A percentile compares a stretch with the other conserved stretches of the same genome.
Evolutionary conservation across 371 early-diverging fungal genomes (phyloP).

Genomic region (Rhizomucor miehei): DNA sequence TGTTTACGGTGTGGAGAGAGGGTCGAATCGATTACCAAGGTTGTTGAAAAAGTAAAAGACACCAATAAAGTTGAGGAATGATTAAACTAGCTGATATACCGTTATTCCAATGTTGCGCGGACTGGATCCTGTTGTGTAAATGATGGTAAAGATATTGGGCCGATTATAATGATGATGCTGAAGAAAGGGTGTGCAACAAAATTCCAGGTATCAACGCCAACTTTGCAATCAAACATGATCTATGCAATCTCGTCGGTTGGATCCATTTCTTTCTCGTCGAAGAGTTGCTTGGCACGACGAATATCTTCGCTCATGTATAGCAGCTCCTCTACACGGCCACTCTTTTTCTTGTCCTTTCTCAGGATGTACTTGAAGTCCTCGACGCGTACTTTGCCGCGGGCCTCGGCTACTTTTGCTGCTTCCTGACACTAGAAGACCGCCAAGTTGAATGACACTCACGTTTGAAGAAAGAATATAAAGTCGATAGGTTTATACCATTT

Average conservation of each 20-base stretch:
- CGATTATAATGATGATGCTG: too few species aligned
- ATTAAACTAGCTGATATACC: slow-evolving; percentile 2
- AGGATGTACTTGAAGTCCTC: slow-evolving; percentile 93
- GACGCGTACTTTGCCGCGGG: slow-evolving; percentile 78
- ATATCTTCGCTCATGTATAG: slow-evolving; percentile 95
- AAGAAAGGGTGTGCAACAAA: too few species aligned
- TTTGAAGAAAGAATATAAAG: too few species aligned
- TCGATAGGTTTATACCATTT: too few species aligned
- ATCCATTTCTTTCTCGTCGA: slow-evolving; percentile 61
- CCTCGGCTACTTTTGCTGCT: slow-evolving; percentile 64
- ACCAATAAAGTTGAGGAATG: not conserved
- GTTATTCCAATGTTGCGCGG: too few species aligned
- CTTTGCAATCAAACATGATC: too few species aligned
- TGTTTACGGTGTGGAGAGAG: slow-evolving; percentile 78
- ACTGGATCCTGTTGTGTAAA: too few species aligned
- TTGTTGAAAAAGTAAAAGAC: slow-evolving; percentile 35
- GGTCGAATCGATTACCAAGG: slow-evolving; percentile 51
- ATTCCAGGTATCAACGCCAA: too few species aligned
- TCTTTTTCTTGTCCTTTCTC: slow-evolving; percentile 93
- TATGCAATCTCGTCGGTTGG: slow-evolving; percentile 18
- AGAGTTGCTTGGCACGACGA: slow-evolving; percentile 76
- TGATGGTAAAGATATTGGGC: too few species aligned
- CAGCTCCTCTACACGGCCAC: slow-evolving; percentile 95
- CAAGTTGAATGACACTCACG: too few species aligned
- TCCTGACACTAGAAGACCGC: slow-evolving; percentile 68